Evolutionary conservation across 2,329 filamentous ascomycete species (phyloP), one percentile per base, ranked within the genome.

Genomic region (Bipolaris cookei): DNA sequence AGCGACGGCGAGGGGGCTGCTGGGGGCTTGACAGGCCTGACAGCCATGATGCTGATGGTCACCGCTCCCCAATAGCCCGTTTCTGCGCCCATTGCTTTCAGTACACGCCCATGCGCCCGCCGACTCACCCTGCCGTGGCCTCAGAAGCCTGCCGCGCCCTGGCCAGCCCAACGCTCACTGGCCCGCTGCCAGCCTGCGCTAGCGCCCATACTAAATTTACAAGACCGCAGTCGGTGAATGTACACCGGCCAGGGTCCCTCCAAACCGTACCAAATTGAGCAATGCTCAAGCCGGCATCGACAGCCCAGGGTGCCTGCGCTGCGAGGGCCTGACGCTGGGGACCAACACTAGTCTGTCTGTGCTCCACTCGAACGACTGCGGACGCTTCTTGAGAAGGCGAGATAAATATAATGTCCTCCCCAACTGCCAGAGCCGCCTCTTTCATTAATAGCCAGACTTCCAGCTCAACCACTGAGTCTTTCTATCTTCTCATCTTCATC

Each of bases 131-230:
- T 66, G 50, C 62, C 63, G 61, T 59, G 60, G 56, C 49, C 65
- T 67, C 56, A 65, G 59, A 39, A 56, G 63, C 48, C 58, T 52
- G 65, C 65, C 64, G 59, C 63, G 64, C 64, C 59, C 58, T 61
- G 64, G 48, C 56, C 43, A 43, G 55, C 61, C 61, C 60, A 62
- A 60, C 65, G 63, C 62, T 64, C 63, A 69, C 51, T 70, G 67
- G 66, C 61, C 66, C 63, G 65, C 66, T 62, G 64, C 63, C 56
- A 62, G 59, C 58, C 60, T 59, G 62, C 58, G 51, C 66, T 69
- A 68, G 67, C 66, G 67, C 61, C 59, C 55, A 65, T 68, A 61
- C 67, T 68, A 70, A 68, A 70, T 64, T 67, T 70, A 70, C 66
- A 43, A 63, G 63, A 63, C 64, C 63, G 67, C 66, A 67, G 67